These are phyloP conservation scores for Sphagnurus paluster DNA, from an alignment of 1,284 basidiomycete species.

Conservation along the genomic window DNA sequence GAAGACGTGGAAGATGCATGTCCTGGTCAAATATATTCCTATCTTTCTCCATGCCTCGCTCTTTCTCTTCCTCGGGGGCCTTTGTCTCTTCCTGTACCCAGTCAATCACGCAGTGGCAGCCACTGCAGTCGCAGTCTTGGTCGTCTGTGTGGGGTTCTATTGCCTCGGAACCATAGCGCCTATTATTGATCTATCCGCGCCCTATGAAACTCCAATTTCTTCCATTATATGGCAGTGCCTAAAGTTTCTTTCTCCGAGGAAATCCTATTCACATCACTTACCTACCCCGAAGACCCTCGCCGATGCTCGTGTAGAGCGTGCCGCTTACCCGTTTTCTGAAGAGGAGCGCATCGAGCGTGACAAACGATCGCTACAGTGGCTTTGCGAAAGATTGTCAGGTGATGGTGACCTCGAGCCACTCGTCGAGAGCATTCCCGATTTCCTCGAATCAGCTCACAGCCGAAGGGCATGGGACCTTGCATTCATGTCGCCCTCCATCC, in stretches of 20 bases:
- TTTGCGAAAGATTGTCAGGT: slow-evolving; percentile 1
- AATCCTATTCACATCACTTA: too few species aligned
- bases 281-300: background rate
- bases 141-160: background rate
- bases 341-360: background rate
- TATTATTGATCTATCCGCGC: slow-evolving; percentile 1
- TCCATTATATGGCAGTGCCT: background rate
- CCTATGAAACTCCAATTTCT: slow-evolving; percentile 4
- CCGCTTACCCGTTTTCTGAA: background rate
- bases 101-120: background rate
- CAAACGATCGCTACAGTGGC: background rate
- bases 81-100: slow-evolving; percentile 3
- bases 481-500: background rate
- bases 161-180: background rate
- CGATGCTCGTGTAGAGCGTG: background rate
- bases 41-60: slow-evolving; percentile 8
- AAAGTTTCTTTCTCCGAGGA: background rate
- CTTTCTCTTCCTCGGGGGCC: slow-evolving; percentile 10
- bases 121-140: background rate
- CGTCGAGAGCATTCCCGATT: slow-evolving; percentile 1
- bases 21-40: slow-evolving; percentile 5
- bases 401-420: background rate
- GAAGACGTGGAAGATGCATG: slow-evolving; percentile 5
- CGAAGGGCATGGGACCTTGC: background rate
- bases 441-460: background rate